Evolutionary conservation across 257 asterid species (phyloP).

Genomic region (Solanum arcanum): DNA sequence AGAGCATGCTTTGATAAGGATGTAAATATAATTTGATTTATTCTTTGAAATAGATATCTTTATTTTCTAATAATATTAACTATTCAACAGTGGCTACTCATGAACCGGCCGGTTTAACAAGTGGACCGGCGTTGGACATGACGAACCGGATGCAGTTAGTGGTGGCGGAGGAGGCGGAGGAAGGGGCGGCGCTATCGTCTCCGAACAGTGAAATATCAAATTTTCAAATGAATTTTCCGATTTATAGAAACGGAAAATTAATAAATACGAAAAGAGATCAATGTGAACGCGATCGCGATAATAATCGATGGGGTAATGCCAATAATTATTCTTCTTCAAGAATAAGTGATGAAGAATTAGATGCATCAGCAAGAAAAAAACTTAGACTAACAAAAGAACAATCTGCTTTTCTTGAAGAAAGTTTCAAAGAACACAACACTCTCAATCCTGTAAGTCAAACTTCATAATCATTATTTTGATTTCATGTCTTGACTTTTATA

Average conservation of each 20-base stretch:
- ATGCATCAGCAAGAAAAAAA: constrained; percentile 49
- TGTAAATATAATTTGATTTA: neutral
- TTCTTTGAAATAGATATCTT: neutral
- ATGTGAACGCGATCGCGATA: neutral
- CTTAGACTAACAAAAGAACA: constrained; percentile 74
- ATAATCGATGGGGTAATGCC: neutral
- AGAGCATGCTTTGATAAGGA: neutral
- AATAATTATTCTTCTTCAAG: constrained; percentile 26
- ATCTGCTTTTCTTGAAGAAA: constrained; percentile 82
- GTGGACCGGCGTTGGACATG: constrained; percentile 10
- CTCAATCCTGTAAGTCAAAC: constrained; percentile 69
- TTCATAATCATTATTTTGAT: neutral
- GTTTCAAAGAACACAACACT: constrained; percentile 82
- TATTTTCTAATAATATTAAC: neutral
- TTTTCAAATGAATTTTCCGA: constrained; percentile 47
- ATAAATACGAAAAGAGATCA: constrained; percentile 20
- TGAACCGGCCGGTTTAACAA: constrained; percentile 17
- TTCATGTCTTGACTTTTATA: neutral
- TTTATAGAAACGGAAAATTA: constrained; percentile 2
- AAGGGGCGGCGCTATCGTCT: constrained; percentile 27
- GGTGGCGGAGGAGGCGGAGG: constrained; percentile 11
- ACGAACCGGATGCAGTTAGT: constrained; percentile 17
- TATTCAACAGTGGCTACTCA: constrained; percentile 19
- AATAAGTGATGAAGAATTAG: constrained; percentile 57
- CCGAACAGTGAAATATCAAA: constrained; percentile 42